phyloP scores from a whole-genome alignment of 2,329 filamentous ascomycete genomes.

The Pleurostoma richardsiae region DNA sequence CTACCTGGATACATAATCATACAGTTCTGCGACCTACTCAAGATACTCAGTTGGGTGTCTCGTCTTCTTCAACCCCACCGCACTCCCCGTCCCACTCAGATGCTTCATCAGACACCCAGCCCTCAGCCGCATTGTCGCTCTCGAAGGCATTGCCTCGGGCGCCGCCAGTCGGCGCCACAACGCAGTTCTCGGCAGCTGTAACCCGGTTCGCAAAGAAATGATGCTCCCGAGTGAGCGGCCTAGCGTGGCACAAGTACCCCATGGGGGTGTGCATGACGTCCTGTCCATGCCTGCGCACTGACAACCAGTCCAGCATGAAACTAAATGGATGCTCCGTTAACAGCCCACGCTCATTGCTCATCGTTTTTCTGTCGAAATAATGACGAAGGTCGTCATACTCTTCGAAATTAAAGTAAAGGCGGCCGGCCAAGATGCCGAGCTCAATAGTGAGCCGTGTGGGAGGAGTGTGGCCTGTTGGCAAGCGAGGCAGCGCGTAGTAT shows the following conservation, averaged over 20 bases:
- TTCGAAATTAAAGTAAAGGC: slow-evolving; percentile 51
- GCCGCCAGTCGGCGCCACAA: too few relatives aligned
- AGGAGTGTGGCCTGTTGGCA: slow-evolving; percentile 31
- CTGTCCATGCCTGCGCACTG: slow-evolving; percentile 46
- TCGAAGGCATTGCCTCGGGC: too few relatives aligned
- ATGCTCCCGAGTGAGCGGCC: slow-evolving; percentile 38
- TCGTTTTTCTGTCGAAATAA: slow-evolving; percentile 20
- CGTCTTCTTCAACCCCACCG: too few relatives aligned
- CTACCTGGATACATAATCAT: too few relatives aligned
- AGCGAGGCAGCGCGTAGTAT: slow-evolving; percentile 45
- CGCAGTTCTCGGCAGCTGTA: not conserved
- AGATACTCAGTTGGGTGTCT: too few relatives aligned
- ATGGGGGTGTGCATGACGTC: slow-evolving; percentile 56
- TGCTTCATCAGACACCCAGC: too few relatives aligned
- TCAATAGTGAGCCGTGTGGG: slow-evolving; percentile 53
- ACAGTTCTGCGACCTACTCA: too few relatives aligned
- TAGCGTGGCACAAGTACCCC: slow-evolving; percentile 50
- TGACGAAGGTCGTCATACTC: slow-evolving; percentile 33
- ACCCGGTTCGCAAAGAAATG: slow-evolving; percentile 38
- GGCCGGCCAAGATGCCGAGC: slow-evolving; percentile 54
- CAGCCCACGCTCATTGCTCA: slow-evolving; percentile 21
- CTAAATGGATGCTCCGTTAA: not conserved
- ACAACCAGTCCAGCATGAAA: slow-evolving; percentile 54
- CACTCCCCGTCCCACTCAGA: too few relatives aligned
- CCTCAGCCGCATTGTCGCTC: too few relatives aligned